Evolutionary conservation across 495 filamentous ascomycete species (phyloP).

Genomic region (Cairneyella variabilis): DNA sequence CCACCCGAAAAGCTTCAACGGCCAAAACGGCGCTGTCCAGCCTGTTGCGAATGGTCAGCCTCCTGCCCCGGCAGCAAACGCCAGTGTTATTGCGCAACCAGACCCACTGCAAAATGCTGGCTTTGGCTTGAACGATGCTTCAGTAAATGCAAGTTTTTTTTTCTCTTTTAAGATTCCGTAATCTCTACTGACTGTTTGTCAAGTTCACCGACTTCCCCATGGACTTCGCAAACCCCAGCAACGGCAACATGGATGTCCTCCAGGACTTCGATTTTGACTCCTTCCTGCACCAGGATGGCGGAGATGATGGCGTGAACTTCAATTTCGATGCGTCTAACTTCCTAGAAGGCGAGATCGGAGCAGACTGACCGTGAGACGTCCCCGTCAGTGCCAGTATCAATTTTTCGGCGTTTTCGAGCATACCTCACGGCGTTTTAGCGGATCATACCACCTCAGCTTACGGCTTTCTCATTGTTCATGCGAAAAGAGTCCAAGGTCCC

Average conservation of each 20-base stretch:
- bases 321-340: conserved; percentile 40
- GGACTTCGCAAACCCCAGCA: conserved; percentile 46
- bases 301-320: conserved; percentile 36
- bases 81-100: conserved; percentile 43
- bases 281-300: conserved; percentile 62
- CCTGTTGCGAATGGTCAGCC: conserved; percentile 41
- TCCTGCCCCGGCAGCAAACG: conserved; percentile 36
- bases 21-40: conserved; percentile 47
- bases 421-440: conserved; percentile 26
- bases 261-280: conserved; percentile 96
- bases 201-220: conserved; percentile 28
- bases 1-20: conserved; percentile 60
- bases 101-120: conserved; percentile 33
- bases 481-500: conserved; percentile 23
- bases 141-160: conserved; percentile 10
- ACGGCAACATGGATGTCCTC: conserved; percentile 67
- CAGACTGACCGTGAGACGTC: conserved; percentile 33
- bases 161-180: background rate
- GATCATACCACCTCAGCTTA: conserved; percentile 25
- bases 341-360: conserved; percentile 46
- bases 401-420: conserved; percentile 30
- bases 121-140: conserved; percentile 17
- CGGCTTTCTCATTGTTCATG: conserved; percentile 23
- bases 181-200: background rate
- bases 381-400: conserved; percentile 16